These are phyloP conservation scores for Vicia faba DNA, from an alignment of 306 rosid species.

Conservation along the genomic window DNA sequence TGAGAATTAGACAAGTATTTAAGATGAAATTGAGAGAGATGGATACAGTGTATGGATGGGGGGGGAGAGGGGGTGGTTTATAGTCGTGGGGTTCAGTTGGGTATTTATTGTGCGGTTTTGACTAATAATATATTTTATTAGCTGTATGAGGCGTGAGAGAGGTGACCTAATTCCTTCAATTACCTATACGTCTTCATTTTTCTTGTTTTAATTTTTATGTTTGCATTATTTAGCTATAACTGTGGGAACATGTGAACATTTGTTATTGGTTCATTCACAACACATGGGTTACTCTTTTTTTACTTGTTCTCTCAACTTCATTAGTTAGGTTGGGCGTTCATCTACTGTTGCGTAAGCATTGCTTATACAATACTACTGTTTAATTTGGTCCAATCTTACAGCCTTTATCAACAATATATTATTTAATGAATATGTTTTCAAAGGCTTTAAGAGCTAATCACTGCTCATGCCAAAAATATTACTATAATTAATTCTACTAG, in stretches of 20 bases:
- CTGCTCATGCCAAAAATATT: background rate
- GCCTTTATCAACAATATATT: background rate
- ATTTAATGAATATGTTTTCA: background rate
- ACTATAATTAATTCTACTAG: background rate
- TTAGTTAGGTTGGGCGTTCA: conserved; percentile 72
- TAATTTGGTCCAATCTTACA: conserved; percentile 26
- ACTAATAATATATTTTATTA: conserved; percentile 17
- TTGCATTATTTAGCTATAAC: background rate
- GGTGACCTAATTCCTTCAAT: conserved; percentile 67
- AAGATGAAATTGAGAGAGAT: background rate
- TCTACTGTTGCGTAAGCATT: conserved; percentile 42
- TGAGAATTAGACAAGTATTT: too few species aligned
- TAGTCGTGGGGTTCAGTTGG: background rate
- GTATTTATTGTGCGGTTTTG: conserved; percentile 38
- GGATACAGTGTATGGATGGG: too few species aligned
- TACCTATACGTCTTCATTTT: conserved; percentile 33
- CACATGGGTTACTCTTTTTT: conserved; percentile 38
- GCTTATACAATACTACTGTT: background rate
- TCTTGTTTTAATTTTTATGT: background rate
- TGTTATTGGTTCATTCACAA: conserved; percentile 17
- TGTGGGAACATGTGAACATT: conserved; percentile 36
- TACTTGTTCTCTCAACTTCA: conserved; percentile 1
- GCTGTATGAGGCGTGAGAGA: conserved; percentile 52
- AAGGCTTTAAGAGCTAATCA: background rate
- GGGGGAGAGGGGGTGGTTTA: background rate